A percentile compares a stretch with the other conserved stretches of the same genome.
phyloP scores from a whole-genome alignment of 1,139 yeast genomes.

The Tardiomyces blankii region DNA sequence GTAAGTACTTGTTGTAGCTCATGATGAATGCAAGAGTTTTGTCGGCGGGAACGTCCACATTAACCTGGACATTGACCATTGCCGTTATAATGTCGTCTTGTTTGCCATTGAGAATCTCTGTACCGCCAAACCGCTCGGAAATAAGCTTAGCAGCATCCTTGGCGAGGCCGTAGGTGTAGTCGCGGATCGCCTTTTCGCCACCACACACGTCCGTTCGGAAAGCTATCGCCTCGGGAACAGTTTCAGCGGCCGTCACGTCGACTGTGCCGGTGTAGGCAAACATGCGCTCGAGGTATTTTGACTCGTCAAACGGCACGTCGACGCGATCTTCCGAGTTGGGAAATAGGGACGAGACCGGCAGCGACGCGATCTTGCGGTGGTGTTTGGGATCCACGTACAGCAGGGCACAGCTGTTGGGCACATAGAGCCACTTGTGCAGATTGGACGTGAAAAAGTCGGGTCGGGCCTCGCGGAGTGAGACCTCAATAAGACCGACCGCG shows the following conservation, averaged over 20 bases:
- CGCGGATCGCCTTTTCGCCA: constrained; percentile 43
- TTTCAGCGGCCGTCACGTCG: constrained; percentile 25
- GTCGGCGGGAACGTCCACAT: constrained; percentile 15
- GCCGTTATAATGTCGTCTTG: constrained; percentile 27
- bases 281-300: constrained; percentile 16
- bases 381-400: constrained; percentile 45
- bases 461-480: constrained; percentile 33
- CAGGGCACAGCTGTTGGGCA: constrained; percentile 50
- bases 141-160: constrained; percentile 31
- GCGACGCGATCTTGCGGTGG: constrained; percentile 42
- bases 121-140: constrained; percentile 23
- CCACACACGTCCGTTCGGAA: constrained; percentile 50
- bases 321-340: constrained; percentile 7
- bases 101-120: constrained; percentile 29
- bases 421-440: constrained; percentile 59
- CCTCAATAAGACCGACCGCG: constrained; percentile 44
- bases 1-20: constrained; percentile 14
- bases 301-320: constrained; percentile 5
- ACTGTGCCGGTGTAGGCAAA: constrained; percentile 29
- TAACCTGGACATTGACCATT: constrained; percentile 39
- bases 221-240: constrained; percentile 34
- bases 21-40: constrained; percentile 2
- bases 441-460: constrained; percentile 59
- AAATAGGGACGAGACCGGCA: constrained; percentile 42
- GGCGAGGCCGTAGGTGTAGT: constrained; percentile 39